Evolutionary conservation across 257 asterid species (phyloP).

Genomic region (Solanum megistacrolobum): DNA sequence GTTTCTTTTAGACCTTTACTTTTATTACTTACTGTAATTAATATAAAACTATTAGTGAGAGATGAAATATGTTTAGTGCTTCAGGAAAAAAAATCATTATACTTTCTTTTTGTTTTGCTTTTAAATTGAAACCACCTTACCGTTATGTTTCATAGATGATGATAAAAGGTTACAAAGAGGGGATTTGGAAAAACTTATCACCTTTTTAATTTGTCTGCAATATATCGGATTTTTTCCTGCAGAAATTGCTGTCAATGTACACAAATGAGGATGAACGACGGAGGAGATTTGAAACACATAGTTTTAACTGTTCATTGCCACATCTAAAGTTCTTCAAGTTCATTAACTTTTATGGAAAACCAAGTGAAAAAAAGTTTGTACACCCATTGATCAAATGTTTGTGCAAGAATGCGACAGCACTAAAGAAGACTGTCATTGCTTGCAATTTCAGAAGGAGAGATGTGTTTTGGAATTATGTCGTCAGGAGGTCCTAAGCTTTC

Average conservation of each 20-base stretch:
- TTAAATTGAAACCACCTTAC: background rate
- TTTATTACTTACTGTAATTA: background rate
- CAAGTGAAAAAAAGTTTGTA: background rate
- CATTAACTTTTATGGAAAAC: background rate
- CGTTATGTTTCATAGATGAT: no score
- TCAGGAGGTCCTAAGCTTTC: background rate
- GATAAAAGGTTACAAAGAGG: background rate
- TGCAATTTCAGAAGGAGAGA: background rate
- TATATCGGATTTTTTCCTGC: background rate
- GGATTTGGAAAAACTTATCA: background rate
- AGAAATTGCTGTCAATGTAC: background rate
- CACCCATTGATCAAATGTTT: background rate
- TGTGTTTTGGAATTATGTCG: background rate
- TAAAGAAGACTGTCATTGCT: background rate
- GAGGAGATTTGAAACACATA: background rate
- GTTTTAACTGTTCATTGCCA: background rate
- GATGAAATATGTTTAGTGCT: background rate
- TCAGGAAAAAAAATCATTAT: background rate
- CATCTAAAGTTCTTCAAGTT: background rate
- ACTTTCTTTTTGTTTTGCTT: background rate
- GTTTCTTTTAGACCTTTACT: background rate
- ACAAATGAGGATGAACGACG: background rate
- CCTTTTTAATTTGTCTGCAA: background rate
- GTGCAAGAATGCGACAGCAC: background rate
- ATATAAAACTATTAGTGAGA: background rate